Evolutionary conservation across 2,329 filamentous ascomycete species (phyloP), one percentile per base, ranked within the genome.

Genomic region (Calonectria henricotiae): DNA sequence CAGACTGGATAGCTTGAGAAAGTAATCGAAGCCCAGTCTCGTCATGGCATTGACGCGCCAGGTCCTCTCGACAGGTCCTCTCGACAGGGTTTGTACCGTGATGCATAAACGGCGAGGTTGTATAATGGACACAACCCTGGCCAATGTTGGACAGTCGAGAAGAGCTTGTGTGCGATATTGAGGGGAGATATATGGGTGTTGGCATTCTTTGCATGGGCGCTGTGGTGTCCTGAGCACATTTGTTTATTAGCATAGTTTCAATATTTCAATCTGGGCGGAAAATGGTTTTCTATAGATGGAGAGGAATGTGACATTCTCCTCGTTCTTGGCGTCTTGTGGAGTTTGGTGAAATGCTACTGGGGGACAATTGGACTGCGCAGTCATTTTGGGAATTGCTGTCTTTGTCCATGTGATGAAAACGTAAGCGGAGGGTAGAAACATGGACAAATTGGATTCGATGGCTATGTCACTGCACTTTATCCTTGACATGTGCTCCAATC

Each of bases 1-100:
- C 73, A 91, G 96, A 69, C 88, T 99, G 63, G 94, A 98, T 81
- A 97, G 95, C 82, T 85, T 98, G 74, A 89, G 93, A 79, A 87
- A 88, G 81, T 90, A 82, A 80, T 46, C 7, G 30, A 37, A 5
- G 30, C 20, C 27, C 20, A 11, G 30, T 44, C 37, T 62, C 35
- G 41, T 63, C 25, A 30, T 20, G 35, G 60, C 17, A 58, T 35
- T 51, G 61, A n/a, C 49, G n/a, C 39, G 17, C 46, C 32, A 39
- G 39, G 41, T 62, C 65, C 41, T 37, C 58, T 44, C 20, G 37
- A 62, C 15, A 55, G 17, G 51, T 62, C 65, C 41, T 37, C 58
- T 44, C 20, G 37, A 62, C 15, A 55, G 17, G 51, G 51, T 39
- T 25, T 27, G 6, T n/a, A n/a, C 30, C 41, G 23, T 30, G 61